Evolutionary conservation across 768 basidiomycete genomes (phyloP), one percentile per base, ranked within the genome.

Genomic region (Mycena leptocephala): DNA sequence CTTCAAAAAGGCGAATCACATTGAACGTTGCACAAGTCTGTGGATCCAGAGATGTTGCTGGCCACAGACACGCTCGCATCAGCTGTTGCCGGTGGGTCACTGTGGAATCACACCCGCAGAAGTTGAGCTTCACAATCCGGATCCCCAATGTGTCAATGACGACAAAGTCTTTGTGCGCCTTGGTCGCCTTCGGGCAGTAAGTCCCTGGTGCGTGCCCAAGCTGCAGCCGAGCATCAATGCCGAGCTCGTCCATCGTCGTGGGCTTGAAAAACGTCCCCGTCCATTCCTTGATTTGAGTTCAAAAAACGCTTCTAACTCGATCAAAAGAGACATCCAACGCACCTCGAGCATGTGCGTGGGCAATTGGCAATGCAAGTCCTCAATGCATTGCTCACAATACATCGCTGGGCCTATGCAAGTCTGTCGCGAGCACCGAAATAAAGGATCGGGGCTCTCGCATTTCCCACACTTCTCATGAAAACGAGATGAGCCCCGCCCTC

Each of bases 41-140:
- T 2, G 68, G 74, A 24, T 37, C n/a, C 4, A 41, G 3, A n/a
- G 67, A 59, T 13, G 74, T 75, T 10, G 74, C 58, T 0, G 74
- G 74, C 26, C 59, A 75, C 69, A 68, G 48, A 32, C 14, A 26
- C 6, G 58, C 56, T 14, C 48, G 14, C 22, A 75, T 6, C 0
- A 75, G 56, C 56, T 61, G 68, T 37, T 33, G 53, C 9, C 41
- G 43, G 10, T 39, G 18, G 7, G 10, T 70, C 18, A 39, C 10
- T 2, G 11, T 48, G 1, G 35, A 11, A 18, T 43, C 24, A 22
- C 62, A 63, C 10, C 30, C 62, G 37, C 62, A 63, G 14, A 63
- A 63, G 18, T 30, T 53, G 22, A 68, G 22, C 22, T 35, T 35
- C 2, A 68, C 51, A 1, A 16, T 41, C 22, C 39, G 51, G 14